Conservation (phyloP, 768 basidiomycete genomes). For the Trametes maxima region DNA sequence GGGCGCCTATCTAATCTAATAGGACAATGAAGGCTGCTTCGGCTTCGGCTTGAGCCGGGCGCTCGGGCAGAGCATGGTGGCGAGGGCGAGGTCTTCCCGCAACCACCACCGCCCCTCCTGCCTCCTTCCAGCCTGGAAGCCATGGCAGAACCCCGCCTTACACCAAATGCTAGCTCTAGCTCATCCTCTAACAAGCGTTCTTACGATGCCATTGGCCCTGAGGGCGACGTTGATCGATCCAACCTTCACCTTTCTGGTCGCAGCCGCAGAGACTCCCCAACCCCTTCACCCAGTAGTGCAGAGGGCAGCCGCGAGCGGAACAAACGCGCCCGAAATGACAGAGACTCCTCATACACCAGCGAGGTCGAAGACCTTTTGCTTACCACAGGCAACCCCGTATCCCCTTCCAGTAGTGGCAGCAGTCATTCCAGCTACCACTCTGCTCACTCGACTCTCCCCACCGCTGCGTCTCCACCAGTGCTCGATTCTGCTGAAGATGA, state of each 20-base stretch:
- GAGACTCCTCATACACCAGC: conserved; percentile 14
- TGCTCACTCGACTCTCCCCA: conserved; percentile 11
- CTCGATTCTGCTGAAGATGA: background rate
- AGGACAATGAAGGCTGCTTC: no score
- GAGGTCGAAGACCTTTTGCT: conserved; percentile 12
- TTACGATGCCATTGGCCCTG: conserved; percentile 18
- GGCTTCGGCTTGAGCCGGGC: no score
- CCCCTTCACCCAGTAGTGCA: background rate
- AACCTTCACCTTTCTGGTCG: background rate
- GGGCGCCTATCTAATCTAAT: no score
- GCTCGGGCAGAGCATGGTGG: no score
- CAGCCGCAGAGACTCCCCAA: background rate
- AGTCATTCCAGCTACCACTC: conserved; percentile 21
- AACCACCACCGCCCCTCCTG: background rate
- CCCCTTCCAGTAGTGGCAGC: conserved; percentile 13
- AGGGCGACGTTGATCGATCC: background rate
- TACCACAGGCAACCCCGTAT: conserved; percentile 3
- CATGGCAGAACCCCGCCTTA: background rate
- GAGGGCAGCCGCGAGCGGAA: conserved; percentile 14
- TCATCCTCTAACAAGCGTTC: conserved; percentile 18
- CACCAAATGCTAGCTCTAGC: background rate
- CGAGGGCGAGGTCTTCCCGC: background rate
- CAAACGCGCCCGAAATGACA: conserved; percentile 22
- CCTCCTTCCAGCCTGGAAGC: background rate
- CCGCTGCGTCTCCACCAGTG: background rate